Evolutionary conservation across 768 basidiomycete genomes (phyloP).

Genomic region (Galerina marginata): DNA sequence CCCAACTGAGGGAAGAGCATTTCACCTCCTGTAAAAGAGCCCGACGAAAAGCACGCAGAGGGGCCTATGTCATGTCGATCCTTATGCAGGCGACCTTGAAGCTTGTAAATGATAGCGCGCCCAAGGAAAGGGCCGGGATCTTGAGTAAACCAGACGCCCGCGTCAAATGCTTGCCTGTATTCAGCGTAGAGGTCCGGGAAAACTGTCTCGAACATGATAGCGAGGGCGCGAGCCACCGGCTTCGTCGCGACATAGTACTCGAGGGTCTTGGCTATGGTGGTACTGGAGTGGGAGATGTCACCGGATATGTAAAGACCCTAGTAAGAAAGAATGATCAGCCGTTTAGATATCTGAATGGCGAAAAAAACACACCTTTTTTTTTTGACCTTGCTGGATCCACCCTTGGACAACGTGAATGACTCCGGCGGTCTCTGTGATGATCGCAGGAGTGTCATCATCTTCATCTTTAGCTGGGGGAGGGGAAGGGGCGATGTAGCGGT

Average conservation of each 20-base stretch:
- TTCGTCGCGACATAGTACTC: conserved; percentile 4
- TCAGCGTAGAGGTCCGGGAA: conserved; percentile 7
- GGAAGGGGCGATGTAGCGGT: background rate
- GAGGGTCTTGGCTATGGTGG: background rate
- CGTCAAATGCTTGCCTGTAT: conserved; percentile 13
- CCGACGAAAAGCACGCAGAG: conserved; percentile 11
- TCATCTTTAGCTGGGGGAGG: too few species aligned
- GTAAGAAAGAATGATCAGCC: background rate
- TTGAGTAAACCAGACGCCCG: conserved; percentile 1
- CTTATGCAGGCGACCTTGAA: conserved; percentile 17
- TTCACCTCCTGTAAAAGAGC: conserved; percentile 13
- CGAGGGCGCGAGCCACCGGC: background rate
- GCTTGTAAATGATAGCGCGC: conserved; percentile 18
- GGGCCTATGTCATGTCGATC: conserved; percentile 12
- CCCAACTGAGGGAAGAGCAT: conserved; percentile 18
- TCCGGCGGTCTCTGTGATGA: background rate
- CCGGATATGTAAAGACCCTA: conserved; percentile 17
- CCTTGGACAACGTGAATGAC: conserved; percentile 15
- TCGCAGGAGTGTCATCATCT: too few species aligned
- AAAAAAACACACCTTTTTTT: conserved; percentile 4
- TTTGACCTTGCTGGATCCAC: conserved; percentile 16
- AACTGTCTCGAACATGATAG: conserved; percentile 1
- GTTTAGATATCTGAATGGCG: background rate
- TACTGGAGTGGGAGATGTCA: conserved; percentile 1
- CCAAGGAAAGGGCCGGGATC: conserved; percentile 17